Evolutionary conservation across 106 monocot genomes (phyloP).

Genomic region (Apostasia shenzhenica): DNA sequence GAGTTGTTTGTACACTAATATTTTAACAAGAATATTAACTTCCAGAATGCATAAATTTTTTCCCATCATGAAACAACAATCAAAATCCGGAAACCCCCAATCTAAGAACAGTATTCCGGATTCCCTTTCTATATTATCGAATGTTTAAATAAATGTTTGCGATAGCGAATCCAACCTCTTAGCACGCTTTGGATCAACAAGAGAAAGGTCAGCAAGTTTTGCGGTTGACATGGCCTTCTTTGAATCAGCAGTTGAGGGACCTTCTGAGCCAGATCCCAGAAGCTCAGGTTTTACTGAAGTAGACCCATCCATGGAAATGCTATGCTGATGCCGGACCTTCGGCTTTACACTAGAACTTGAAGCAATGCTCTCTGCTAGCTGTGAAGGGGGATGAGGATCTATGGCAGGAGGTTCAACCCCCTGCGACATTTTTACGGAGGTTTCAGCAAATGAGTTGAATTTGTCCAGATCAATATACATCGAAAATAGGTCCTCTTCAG

Average conservation of each 20-base stretch:
- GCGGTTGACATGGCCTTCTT: slow-evolving; percentile 83
- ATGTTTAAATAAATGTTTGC: too few species aligned
- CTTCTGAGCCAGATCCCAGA: slow-evolving; percentile 29
- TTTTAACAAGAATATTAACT: too few species aligned
- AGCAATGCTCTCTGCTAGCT: not conserved
- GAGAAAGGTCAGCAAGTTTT: slow-evolving; percentile 79
- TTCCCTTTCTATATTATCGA: too few species aligned
- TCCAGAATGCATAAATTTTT: too few species aligned
- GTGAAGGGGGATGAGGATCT: not conserved
- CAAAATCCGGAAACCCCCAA: too few species aligned
- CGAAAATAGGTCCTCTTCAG: slow-evolving; percentile 66
- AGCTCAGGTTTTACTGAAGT: slow-evolving; percentile 43
- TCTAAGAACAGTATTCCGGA: too few species aligned
- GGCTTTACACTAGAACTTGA: slow-evolving; percentile 14
- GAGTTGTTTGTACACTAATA: too few species aligned
- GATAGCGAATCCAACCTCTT: slow-evolving; percentile 71
- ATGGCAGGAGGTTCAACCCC: not conserved
- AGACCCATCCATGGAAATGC: slow-evolving; percentile 71
- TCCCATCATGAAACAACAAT: too few species aligned
- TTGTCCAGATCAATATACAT: slow-evolving; percentile 81
- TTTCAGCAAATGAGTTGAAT: slow-evolving; percentile 19
- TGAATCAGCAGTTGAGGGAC: slow-evolving; percentile 29
- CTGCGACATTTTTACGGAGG: not conserved
- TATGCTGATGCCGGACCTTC: slow-evolving; percentile 65
- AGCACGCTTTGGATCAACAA: slow-evolving; percentile 82